phyloP scores from a whole-genome alignment of 73 alveolate species.

The Paramecium pentaurelia region DNA sequence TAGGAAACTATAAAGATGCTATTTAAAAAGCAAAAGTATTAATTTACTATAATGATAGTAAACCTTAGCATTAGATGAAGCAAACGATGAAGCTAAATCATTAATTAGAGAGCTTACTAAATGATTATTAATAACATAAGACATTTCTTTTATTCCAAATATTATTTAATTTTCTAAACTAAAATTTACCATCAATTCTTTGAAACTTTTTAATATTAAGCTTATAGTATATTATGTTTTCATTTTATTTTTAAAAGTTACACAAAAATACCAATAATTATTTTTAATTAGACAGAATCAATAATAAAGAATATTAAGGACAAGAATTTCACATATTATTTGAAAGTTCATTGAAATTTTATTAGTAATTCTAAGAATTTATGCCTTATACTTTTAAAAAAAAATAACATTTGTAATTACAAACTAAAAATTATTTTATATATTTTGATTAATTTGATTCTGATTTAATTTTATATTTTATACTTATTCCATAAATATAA shows the following conservation, averaged over 20 bases:
- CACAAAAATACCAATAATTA: background rate
- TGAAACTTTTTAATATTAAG: background rate
- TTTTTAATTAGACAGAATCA: no score
- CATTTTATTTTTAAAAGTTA: no score
- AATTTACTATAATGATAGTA: background rate
- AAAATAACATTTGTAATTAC: background rate
- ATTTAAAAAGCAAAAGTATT: slow-evolving; percentile 2
- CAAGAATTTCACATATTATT: no score
- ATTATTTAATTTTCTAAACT: background rate
- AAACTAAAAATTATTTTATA: background rate
- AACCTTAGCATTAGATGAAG: background rate
- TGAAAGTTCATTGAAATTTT: background rate
- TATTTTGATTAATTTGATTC: background rate
- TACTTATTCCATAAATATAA: background rate
- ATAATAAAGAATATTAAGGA: no score
- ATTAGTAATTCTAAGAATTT: background rate
- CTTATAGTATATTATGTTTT: background rate
- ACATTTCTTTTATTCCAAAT: background rate
- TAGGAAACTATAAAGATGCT: slow-evolving; percentile 46
- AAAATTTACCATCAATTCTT: no score
- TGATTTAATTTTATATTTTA: background rate
- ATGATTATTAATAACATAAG: background rate
- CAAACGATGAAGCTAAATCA: slow-evolving; percentile 9
- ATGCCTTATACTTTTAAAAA: background rate
- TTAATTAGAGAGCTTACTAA: slow-evolving; percentile 32